These are phyloP conservation scores for Phytophthora colocasiae DNA, from an alignment of 352 stramenopile genomes.

Conservation along the genomic window DNA sequence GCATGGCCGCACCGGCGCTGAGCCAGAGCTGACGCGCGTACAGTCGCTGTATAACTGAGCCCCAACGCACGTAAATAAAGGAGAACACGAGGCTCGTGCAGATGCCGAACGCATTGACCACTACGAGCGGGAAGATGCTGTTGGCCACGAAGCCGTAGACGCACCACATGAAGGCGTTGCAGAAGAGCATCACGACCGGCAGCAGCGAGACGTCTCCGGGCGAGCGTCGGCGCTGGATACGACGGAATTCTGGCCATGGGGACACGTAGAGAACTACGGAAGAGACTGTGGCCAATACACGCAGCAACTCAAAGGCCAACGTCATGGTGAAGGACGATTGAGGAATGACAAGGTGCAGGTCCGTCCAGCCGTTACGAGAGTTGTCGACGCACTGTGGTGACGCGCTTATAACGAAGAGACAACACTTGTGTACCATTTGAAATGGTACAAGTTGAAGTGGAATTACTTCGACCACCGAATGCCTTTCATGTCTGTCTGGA, in stretches of 20 bases:
- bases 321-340: constrained; percentile 11
- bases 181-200: constrained; percentile 41
- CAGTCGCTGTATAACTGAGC: constrained; percentile 10
- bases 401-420: not conserved
- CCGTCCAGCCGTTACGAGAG: not conserved
- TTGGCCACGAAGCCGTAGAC: constrained; percentile 40
- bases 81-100: constrained; percentile 40
- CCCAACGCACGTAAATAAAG: constrained; percentile 37
- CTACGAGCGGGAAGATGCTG: constrained; percentile 42
- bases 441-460: constrained; percentile 1
- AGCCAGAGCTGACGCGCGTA: constrained; percentile 25
- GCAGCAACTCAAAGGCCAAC: constrained; percentile 33
- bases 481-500: too few species aligned
- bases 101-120: constrained; percentile 38
- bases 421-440: not conserved
- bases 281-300: constrained; percentile 32
- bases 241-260: constrained; percentile 34
- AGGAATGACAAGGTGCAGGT: not conserved
- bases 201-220: constrained; percentile 32
- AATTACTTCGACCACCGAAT: too few species aligned
- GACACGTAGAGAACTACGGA: constrained; percentile 38
- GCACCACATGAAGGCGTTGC: constrained; percentile 42
- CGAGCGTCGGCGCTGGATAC: constrained; percentile 25
- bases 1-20: constrained; percentile 10
- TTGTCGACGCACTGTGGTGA: not conserved